Conservation (phyloP, 148 eudicot genomes). For the Limonium bicolor region DNA sequence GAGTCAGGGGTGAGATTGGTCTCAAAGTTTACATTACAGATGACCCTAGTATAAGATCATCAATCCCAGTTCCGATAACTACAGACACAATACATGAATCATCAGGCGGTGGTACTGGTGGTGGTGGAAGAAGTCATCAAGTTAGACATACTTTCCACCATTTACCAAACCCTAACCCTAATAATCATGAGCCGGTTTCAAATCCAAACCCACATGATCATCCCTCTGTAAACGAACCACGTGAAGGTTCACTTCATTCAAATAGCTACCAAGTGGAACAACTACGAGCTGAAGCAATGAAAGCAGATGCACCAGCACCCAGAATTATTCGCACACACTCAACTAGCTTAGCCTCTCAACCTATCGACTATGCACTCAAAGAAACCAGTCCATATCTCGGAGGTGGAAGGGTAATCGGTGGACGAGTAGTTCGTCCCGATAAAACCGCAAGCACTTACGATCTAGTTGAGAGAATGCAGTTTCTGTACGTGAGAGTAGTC, state of each 20-base stretch:
- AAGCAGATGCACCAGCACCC: constrained; percentile 58
- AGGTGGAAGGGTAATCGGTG: constrained; percentile 90
- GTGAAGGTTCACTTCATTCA: constrained; percentile 20
- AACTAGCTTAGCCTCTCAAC: constrained; percentile 58
- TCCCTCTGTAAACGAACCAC: constrained; percentile 13
- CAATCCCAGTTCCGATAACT: constrained; percentile 30
- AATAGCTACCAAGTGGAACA: constrained; percentile 53
- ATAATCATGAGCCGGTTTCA: constrained; percentile 9
- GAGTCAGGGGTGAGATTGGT: constrained; percentile 81
- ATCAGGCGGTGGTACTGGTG: constrained; percentile 6
- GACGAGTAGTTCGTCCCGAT: constrained; percentile 62
- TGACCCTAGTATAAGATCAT: constrained; percentile 67
- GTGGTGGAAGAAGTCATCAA: constrained; percentile 21
- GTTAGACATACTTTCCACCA: constrained; percentile 62
- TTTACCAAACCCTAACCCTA: constrained; percentile 40
- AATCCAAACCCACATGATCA: constrained; percentile 16
- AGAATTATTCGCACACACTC: constrained; percentile 65
- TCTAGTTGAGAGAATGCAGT: constrained; percentile 86
- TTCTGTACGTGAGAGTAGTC: constrained; percentile 78
- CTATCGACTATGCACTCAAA: constrained; percentile 76
- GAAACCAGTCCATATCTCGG: constrained; percentile 97
- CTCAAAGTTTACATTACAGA: constrained; percentile 74
- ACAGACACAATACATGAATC: constrained; percentile 10
- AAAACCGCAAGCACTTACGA: constrained; percentile 64
- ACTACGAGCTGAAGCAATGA: constrained; percentile 33